Evolutionary conservation across 2,329 filamentous ascomycete genomes (phyloP), one percentile per base, ranked within the genome.

Genomic region (Curvularia sp.): DNA sequence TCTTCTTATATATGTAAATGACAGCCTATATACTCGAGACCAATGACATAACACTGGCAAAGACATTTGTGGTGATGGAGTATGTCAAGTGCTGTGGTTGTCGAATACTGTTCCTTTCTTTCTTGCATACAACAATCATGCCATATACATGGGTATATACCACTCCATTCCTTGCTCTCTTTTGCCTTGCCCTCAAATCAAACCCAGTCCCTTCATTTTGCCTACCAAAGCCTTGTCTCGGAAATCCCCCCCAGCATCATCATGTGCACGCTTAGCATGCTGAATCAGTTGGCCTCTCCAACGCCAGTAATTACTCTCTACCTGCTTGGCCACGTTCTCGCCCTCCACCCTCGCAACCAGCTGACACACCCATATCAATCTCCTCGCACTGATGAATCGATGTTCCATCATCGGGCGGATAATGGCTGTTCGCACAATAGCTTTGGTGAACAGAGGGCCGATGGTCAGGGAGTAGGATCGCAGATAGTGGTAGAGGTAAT

Each of bases 211-310:
- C 61, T 71, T 74, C 66, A 76, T 65, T 13, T 60, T 71, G 23
- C 57, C 64, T 1, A 76, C 49, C 53, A 67, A 66, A n/a, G 70
- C 74, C 36, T 64, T 67, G 1, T 61, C 65, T 10, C 57, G 55
- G 3, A 21, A 47, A 53, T 60, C 53, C 8, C 68, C 71, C 8
- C 71, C 72, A 28, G 57, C 46, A 25, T 48, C 53, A 13, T 64
- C 34, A 49, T 63, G 59, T 10, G 55, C 57, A 9, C 47, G 25
- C 47, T 73, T 69, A 1, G 73, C 68, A 55, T 67, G 52, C 13
- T 34, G 12, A 28, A 77, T 73, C 18, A 76, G 43, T 45, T 70
- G 55, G 8, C 73, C 74, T 46, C 74, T 63, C 71, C 69, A 71
- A 2, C 43, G 42, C 60, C 59, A 72, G 23, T 74, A 76, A 1